phyloP scores from a whole-genome alignment of 1,284 basidiomycete genomes.

The Ganoderma lucidum region DNA sequence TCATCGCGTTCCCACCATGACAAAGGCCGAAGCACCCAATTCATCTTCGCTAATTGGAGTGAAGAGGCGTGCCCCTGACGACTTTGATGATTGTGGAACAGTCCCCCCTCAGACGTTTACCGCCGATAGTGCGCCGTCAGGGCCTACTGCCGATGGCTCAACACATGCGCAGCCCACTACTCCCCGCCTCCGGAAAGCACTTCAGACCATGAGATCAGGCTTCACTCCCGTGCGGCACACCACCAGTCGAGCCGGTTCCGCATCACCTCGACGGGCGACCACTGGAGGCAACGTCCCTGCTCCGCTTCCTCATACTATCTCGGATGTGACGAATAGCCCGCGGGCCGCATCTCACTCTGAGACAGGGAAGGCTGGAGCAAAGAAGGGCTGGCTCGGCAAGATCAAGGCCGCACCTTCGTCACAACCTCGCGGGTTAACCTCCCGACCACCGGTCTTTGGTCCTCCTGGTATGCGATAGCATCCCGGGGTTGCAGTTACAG shows the following conservation, averaged over 20 bases:
- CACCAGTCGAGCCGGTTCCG: slow-evolving; percentile 44
- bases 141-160: slow-evolving; percentile 52
- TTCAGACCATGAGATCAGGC: slow-evolving; percentile 65
- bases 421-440: slow-evolving; percentile 23
- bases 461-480: slow-evolving; percentile 31
- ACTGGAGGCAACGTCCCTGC: slow-evolving; percentile 27
- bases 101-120: slow-evolving; percentile 70
- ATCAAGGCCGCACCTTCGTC: slow-evolving; percentile 34
- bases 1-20: slow-evolving; percentile 28
- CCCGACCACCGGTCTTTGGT: slow-evolving; percentile 32
- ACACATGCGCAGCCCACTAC: slow-evolving; percentile 52
- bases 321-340: slow-evolving; percentile 76
- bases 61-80: slow-evolving; percentile 77
- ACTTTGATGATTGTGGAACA: slow-evolving; percentile 64
- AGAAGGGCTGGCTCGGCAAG: slow-evolving; percentile 46
- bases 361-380: slow-evolving; percentile 28
- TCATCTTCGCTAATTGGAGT: slow-evolving; percentile 53
- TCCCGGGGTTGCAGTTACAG: neutral
- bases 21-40: slow-evolving; percentile 30
- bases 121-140: slow-evolving; percentile 50
- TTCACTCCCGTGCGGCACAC: slow-evolving; percentile 75
- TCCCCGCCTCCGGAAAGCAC: slow-evolving; percentile 61
- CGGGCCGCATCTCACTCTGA: slow-evolving; percentile 44
- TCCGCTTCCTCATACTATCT: slow-evolving; percentile 46
- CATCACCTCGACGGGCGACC: slow-evolving; percentile 38